Percentiles rank a stretch among this genome's conserved stretches.
Evolutionary conservation across 345 rosid species (phyloP).

Genomic region (Eucalyptus microcorys): DNA sequence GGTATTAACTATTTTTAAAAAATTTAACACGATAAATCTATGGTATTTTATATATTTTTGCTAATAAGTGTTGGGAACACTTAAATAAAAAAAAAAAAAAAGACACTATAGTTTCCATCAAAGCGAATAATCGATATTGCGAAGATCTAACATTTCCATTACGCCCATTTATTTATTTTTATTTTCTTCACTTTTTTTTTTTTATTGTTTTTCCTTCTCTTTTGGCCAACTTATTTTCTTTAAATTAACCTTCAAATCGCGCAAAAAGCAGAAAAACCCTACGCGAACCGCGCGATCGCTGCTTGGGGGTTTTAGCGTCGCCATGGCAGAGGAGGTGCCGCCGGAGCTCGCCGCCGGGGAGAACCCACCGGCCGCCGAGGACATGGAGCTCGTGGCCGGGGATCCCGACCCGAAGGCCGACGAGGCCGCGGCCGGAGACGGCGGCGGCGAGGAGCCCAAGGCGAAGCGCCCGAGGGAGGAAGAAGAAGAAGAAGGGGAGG

Average conservation of each 20-base stretch:
- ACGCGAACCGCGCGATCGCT: background rate
- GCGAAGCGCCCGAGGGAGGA: constrained; percentile 45
- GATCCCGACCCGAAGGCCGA: background rate
- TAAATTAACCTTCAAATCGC: background rate
- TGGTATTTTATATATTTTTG: background rate
- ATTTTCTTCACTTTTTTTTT: background rate
- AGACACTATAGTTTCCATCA: background rate
- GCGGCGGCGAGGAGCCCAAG: constrained; percentile 22
- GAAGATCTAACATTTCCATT: background rate
- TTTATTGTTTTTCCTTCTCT: background rate
- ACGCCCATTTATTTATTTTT: background rate
- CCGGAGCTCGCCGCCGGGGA: background rate
- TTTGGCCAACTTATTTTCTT: background rate
- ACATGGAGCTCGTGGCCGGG: constrained; percentile 1
- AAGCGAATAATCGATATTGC: background rate
- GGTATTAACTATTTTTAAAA: background rate
- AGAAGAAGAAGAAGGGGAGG: constrained; percentile 1
- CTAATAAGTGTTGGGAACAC: background rate
- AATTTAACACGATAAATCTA: accelerated
- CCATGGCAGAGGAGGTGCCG: background rate
- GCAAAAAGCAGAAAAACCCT: background rate
- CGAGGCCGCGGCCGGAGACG: background rate
- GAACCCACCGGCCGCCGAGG: background rate
- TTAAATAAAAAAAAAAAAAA: background rate
- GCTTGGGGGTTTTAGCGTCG: background rate